Base-by-base conservation (phyloP, 257 asterid species). In the Lycium barbarum region DNA sequence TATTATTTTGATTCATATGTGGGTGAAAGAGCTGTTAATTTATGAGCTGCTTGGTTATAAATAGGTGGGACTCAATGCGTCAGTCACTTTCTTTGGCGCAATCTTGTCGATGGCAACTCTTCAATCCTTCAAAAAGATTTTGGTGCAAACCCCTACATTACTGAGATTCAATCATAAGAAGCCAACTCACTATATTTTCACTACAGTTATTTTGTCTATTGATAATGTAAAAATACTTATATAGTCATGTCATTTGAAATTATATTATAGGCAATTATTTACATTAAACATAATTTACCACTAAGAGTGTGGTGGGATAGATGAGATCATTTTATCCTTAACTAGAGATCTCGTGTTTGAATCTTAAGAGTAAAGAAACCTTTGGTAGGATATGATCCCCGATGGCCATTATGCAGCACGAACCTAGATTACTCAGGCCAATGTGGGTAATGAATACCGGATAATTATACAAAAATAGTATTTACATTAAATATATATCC, bases 1-100 rank as follows among this genome's bases (percentile, higher is more conserved):
- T 78, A 78, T 78, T 78, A 65, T 78, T 78, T 78, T 78, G 47
- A 78, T 78, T 78, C 45, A 78, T 1, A 53, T 53, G 82, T 45
- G 53, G 65, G 82, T 63, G 65, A 78, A 78, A 0, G 26, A 53
- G 4, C 7, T 53, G 82, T 78, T 49, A 13, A 22, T 49, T 74
- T 7, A 49, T 22, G 43, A 26, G 45, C 10, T 51, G 47, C 49
- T 51, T 78, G 82, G 33, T 78, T 78, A 78, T 78, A 53, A 78
- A 51, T 78, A 78, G 65, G 82, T 51, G 82, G 82, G 82, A 53
- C 82, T 78, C 81, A 49, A 20, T 20, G 38, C 6, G 63, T 66
- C 73, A 66, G 47, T 53, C 82, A 76, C 43, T 76, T 76, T 63
- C 63, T 51, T 51, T 76, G 63, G 22, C 63, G 13, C 45, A 78